A percentile compares a stretch with the other conserved stretches of the same genome.
phyloP scores from a whole-genome alignment of 1,284 basidiomycete species.

The Puccinia hordei region DNA sequence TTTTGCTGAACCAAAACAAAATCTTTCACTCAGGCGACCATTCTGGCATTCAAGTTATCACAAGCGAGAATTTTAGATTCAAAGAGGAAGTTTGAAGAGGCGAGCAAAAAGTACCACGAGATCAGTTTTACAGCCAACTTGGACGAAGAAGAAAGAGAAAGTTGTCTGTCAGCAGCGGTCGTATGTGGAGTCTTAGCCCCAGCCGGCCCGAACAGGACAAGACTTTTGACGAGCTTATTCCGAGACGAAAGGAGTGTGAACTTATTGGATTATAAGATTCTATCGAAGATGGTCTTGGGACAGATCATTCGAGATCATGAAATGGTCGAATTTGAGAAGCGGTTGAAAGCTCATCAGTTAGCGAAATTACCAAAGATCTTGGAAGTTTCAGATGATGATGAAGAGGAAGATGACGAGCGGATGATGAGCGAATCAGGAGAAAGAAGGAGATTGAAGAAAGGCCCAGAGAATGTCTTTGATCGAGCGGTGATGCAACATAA shows the following conservation, averaged over 20 bases:
- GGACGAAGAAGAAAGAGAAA: constrained; percentile 46
- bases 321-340: constrained; percentile 82
- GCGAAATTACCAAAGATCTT: constrained; percentile 73
- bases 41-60: constrained; percentile 56
- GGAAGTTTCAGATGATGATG: constrained; percentile 65
- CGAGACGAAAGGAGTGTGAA: constrained; percentile 84
- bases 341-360: constrained; percentile 86
- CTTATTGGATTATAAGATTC: constrained; percentile 80
- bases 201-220: constrained; percentile 89
- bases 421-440: constrained; percentile 61
- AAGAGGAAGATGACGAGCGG: constrained; percentile 61
- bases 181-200: constrained; percentile 96
- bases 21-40: constrained; percentile 21
- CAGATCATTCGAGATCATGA: constrained; percentile 88
- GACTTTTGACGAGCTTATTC: constrained; percentile 85
- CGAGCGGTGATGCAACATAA: constrained; percentile 98
- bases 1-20: background rate
- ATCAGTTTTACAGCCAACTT: constrained; percentile 76
- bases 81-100: constrained; percentile 86
- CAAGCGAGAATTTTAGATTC: constrained; percentile 89
- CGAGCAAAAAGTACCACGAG: constrained; percentile 92
- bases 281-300: constrained; percentile 95
- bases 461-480: constrained; percentile 92
- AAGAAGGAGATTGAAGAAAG: constrained; percentile 68
- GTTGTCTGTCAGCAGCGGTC: constrained; percentile 71